phyloP scores from a whole-genome alignment of 2,329 filamentous ascomycete genomes.

The Cadophora sp. region DNA sequence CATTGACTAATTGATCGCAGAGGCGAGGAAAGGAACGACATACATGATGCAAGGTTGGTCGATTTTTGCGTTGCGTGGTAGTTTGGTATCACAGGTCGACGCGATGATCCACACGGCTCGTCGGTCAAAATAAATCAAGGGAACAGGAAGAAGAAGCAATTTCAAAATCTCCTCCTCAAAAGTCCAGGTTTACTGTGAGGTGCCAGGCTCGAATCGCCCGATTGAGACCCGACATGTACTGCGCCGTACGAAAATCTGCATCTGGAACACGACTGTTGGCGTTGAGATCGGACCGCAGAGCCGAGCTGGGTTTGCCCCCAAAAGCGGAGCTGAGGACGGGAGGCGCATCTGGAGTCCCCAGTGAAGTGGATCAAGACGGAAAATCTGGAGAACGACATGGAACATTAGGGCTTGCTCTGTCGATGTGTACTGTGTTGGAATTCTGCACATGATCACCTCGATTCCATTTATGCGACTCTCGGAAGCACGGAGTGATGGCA shows the following conservation, averaged over 20 bases:
- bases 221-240: constrained; percentile 17
- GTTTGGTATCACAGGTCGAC: neutral
- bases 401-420: neutral
- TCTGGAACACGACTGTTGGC: constrained; percentile 13
- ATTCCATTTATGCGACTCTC: neutral
- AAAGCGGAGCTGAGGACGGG: constrained; percentile 8
- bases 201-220: constrained; percentile 7
- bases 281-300: constrained; percentile 15
- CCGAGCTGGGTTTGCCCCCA: constrained; percentile 1
- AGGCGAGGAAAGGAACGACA: neutral
- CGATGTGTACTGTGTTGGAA: neutral
- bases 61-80: neutral
- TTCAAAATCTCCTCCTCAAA: neutral
- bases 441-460: neutral
- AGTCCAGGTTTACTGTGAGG: neutral
- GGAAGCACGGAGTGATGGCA: constrained; percentile 1
- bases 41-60: constrained; percentile 16
- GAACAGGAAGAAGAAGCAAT: neutral
- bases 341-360: constrained; percentile 18
- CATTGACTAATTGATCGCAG: neutral
- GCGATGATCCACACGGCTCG: constrained; percentile 1
- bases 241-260: constrained; percentile 12
- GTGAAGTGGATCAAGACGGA: neutral
- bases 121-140: neutral
- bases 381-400: constrained; percentile 12